Percentiles rank a stretch among this genome's conserved stretches.
Conservation (phyloP, 2,329 filamentous ascomycete genomes). For the Penicillium hordei region DNA sequence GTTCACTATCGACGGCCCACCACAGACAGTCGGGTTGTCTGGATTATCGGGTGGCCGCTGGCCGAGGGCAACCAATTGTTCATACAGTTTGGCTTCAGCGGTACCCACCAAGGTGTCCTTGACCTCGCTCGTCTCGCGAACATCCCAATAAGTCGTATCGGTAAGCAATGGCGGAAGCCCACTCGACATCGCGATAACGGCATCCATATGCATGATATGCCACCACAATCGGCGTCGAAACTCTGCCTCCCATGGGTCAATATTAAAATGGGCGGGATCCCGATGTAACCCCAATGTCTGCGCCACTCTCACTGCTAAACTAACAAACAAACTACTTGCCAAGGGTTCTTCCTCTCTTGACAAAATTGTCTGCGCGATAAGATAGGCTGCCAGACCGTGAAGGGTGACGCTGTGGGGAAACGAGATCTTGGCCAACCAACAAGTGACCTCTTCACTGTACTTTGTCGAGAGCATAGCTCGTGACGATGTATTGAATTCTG, state of each 20-base stretch:
- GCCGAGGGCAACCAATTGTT: constrained; percentile 32
- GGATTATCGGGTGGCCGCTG: constrained; percentile 41
- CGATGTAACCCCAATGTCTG: constrained; percentile 52
- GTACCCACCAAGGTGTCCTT: constrained; percentile 47
- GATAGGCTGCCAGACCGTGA: constrained; percentile 48
- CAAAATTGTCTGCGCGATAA: constrained; percentile 49
- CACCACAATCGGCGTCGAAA: constrained; percentile 50
- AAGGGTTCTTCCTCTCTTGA: constrained; percentile 51
- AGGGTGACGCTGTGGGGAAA: constrained; percentile 49
- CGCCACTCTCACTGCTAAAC: constrained; percentile 48
- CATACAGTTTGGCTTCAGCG: constrained; percentile 36
- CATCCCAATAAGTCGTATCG: constrained; percentile 51
- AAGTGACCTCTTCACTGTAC: constrained; percentile 46
- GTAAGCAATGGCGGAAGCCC: constrained; percentile 50
- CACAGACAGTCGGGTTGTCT: constrained; percentile 43
- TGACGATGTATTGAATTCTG: constrained; percentile 40
- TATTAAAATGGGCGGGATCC: constrained; percentile 50
- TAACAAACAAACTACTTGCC: constrained; percentile 50
- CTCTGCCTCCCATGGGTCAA: constrained; percentile 47
- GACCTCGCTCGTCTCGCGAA: constrained; percentile 48
- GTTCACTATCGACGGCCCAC: constrained; percentile 43
- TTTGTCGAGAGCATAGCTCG: constrained; percentile 40
- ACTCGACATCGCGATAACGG: constrained; percentile 51
- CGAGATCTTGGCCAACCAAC: constrained; percentile 43
- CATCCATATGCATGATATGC: constrained; percentile 51